A percentile compares a stretch with the other conserved stretches of the same genome.
These are phyloP conservation scores for Yamagishiella unicocca DNA, from an alignment of 139 green algal genomes.

Conservation along the genomic window DNA sequence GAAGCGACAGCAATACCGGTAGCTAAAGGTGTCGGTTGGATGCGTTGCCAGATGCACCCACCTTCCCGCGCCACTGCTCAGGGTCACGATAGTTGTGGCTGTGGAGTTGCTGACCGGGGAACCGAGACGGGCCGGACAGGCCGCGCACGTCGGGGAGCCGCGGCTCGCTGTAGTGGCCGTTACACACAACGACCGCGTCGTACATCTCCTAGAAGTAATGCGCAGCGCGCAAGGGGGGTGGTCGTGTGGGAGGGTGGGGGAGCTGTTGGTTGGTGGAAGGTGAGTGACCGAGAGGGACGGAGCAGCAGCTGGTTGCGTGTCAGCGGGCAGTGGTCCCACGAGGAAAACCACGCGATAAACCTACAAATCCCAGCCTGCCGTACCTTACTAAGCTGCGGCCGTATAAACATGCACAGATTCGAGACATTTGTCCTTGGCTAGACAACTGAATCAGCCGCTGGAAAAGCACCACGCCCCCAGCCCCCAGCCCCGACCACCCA, in stretches of 20 bases:
- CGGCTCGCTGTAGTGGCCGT: constrained; percentile 89
- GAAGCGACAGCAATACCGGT: neutral
- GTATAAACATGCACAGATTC: no score
- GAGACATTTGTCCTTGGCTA: no score
- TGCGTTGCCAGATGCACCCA: constrained; percentile 29
- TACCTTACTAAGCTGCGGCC: no score
- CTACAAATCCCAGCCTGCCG: no score
- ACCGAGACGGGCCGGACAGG: constrained; percentile 49
- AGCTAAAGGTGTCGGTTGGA: neutral
- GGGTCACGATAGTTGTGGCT: constrained; percentile 76
- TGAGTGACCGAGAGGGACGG: neutral
- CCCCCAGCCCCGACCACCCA: no score
- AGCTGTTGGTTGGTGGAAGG: no score
- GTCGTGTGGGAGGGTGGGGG: no score
- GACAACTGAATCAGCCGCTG: no score
- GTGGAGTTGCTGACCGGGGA: constrained; percentile 81
- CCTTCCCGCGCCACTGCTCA: constrained; percentile 67
- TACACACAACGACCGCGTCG: constrained; percentile 89
- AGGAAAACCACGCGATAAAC: neutral
- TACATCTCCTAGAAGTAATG: constrained; percentile 57
- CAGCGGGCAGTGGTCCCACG: neutral
- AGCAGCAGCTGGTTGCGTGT: neutral
- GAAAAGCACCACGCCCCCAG: no score
- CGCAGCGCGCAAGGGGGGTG: no score
- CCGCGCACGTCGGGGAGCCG: constrained; percentile 67